Conservation (phyloP, 1,284 basidiomycete genomes). For the Rhodofomes roseus region DNA sequence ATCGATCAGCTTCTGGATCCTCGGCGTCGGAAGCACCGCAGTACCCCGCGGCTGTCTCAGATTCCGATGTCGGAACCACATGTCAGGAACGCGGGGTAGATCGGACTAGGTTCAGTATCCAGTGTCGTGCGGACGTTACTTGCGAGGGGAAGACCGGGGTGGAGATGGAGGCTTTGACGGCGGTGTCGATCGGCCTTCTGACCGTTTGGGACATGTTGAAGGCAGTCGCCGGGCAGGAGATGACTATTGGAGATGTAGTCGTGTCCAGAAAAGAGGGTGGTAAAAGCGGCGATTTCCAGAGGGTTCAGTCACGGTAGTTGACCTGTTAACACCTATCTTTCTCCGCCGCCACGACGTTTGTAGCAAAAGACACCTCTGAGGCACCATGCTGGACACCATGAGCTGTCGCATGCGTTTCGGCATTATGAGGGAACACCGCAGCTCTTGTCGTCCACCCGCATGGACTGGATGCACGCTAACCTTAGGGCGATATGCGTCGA, state of each 20-base stretch:
- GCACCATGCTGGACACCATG: neutral
- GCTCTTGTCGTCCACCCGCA: neutral
- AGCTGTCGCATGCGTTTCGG: neutral
- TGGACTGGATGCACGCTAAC: neutral
- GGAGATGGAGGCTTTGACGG: constrained; percentile 92
- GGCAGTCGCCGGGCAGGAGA: constrained; percentile 80
- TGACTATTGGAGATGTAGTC: constrained; percentile 68
- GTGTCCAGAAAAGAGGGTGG: constrained; percentile 75
- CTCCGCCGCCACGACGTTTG: neutral
- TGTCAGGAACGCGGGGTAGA: constrained; percentile 5
- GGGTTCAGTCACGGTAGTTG: constrained; percentile 7
- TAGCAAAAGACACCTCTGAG: neutral
- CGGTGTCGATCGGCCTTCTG: constrained; percentile 73
- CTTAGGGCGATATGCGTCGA: neutral
- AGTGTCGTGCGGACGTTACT: constrained; percentile 64
- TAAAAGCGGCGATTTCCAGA: constrained; percentile 62
- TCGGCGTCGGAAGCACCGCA: neutral
- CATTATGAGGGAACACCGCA: neutral
- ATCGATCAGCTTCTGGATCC: constrained; percentile 10
- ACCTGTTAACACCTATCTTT: neutral
- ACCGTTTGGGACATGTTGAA: constrained; percentile 95
- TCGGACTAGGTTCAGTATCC: constrained; percentile 43
- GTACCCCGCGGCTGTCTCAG: neutral
- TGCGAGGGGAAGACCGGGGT: constrained; percentile 84
- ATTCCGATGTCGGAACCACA: constrained; percentile 18